phyloP scores from a whole-genome alignment of 2,329 filamentous ascomycete genomes.

The Berkeleyomyces rouxiae region DNA sequence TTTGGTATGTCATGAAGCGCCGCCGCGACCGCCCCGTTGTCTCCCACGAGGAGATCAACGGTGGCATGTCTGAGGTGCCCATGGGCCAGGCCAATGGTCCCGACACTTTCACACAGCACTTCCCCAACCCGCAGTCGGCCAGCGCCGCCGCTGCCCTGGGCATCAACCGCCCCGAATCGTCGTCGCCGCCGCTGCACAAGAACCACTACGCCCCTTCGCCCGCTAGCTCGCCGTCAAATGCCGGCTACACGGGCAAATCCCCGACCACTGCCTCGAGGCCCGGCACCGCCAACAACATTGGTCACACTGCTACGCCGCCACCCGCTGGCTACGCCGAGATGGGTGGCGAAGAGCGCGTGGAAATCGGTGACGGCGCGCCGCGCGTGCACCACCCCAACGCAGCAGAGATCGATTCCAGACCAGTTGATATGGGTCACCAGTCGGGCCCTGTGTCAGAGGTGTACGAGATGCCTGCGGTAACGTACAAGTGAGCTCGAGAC shows the following conservation, averaged over 20 bases:
- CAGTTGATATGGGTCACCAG: constrained; percentile 20
- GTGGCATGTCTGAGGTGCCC: constrained; percentile 26
- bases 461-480: constrained; percentile 28
- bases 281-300: not conserved
- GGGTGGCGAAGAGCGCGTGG: constrained; percentile 19
- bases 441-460: constrained; percentile 21
- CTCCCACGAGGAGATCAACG: constrained; percentile 25
- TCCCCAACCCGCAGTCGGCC: constrained; percentile 16
- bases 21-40: constrained; percentile 15
- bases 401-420: constrained; percentile 25
- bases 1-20: constrained; percentile 16
- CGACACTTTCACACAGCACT: constrained; percentile 19
- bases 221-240: constrained; percentile 7
- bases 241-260: not conserved
- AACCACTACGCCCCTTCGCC: constrained; percentile 16
- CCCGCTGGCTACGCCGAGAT: constrained; percentile 14
- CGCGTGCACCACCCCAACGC: constrained; percentile 23
- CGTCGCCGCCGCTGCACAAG: constrained; percentile 16
- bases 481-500: constrained; percentile 17
- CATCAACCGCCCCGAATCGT: constrained; percentile 16
- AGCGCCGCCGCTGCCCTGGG: constrained; percentile 11
- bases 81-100: constrained; percentile 20
- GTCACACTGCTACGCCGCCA: constrained; percentile 1
- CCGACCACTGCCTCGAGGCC: not conserved
- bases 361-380: constrained; percentile 18